Base-by-base conservation (phyloP, 2,329 filamentous ascomycete species). In the Bipolaris gigantea region DNA sequence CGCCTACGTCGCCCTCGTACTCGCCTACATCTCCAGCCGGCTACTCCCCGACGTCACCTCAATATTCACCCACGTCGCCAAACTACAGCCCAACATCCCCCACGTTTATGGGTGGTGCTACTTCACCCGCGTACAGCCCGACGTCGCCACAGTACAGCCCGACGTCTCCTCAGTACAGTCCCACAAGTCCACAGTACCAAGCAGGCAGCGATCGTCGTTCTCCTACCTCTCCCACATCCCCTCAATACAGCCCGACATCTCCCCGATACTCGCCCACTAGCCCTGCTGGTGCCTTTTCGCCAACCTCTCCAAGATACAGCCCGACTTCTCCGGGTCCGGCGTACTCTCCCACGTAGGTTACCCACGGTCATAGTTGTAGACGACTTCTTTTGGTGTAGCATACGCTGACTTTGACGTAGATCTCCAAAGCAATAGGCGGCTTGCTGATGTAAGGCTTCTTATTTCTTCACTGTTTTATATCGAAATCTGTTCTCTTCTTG, bases 111-210 rank as follows among this genome's bases (percentile, higher is more conserved):
- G 61, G 61, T 21, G 61, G 61, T 32, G 59, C 61, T 10, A 61
- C 61, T 1, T 83, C 81, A 25, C 82, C 82, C 19, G 81, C 78
- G 59, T 85, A 83, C 64, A 83, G 81, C 48, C 82, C 82, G 16
- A 83, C 81, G 34, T 84, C 81, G 55, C 77, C 77, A 21, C 74
- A 79, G 46, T 75, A 63, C 50, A 67, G 67, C 38, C 86, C 87
- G 3, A 86, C 85, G 5, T 88, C 85, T 62, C 87, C 88, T 50
- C 85, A 82, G 67, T 90, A 90, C 76, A 88, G 85, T 67, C 87
- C 86, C n/a, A 84, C 86, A 3, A 87, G 83, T 47, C 86, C 73
- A n/a, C 66, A 72, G 80, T 63, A 84, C 80, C 64, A 79, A 73
- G 68, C 75, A 80, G 83, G 30, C 82, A 85, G 70, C 27, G 58